phyloP scores from a whole-genome alignment of 2,329 filamentous ascomycete species.

The Tolypocladium tundrense region DNA sequence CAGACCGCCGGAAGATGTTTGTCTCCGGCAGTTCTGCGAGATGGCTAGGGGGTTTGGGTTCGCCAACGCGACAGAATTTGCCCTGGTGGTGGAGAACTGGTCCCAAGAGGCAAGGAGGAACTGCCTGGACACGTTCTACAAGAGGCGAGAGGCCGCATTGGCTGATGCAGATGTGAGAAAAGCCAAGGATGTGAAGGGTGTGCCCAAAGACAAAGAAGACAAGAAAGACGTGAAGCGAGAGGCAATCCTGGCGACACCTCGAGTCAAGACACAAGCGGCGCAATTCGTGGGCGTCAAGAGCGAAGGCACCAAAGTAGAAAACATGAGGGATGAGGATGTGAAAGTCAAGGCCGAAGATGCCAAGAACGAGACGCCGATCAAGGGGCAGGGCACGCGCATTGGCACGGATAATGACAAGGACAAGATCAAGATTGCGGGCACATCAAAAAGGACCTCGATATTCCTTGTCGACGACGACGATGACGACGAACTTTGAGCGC shows the following conservation, averaged over 20 bases:
- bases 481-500: slow-evolving; percentile 24
- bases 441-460: slow-evolving; percentile 19
- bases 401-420: background rate
- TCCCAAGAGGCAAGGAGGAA: slow-evolving; percentile 72
- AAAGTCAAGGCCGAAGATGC: slow-evolving; percentile 2
- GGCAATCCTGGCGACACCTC: background rate
- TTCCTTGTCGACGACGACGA: slow-evolving; percentile 28
- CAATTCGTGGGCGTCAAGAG: slow-evolving; percentile 1
- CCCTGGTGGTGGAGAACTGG: slow-evolving; percentile 81
- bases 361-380: background rate
- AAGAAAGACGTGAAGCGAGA: slow-evolving; percentile 3
- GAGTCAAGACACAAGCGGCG: slow-evolving; percentile 3
- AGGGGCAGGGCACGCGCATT: background rate
- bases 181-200: slow-evolving; percentile 2
- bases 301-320: background rate
- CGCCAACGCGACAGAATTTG: slow-evolving; percentile 69
- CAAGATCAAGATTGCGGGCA: slow-evolving; percentile 9
- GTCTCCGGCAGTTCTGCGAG: slow-evolving; percentile 75
- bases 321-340: slow-evolving; percentile 3
- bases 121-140: slow-evolving; percentile 74
- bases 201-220: slow-evolving; percentile 1
- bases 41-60: slow-evolving; percentile 80
- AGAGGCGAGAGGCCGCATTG: slow-evolving; percentile 43
- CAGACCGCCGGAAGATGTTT: slow-evolving; percentile 64
- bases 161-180: slow-evolving; percentile 1